phyloP scores from a whole-genome alignment of 163 green algal species.

The Chlamydomonas reinhardtii region DNA sequence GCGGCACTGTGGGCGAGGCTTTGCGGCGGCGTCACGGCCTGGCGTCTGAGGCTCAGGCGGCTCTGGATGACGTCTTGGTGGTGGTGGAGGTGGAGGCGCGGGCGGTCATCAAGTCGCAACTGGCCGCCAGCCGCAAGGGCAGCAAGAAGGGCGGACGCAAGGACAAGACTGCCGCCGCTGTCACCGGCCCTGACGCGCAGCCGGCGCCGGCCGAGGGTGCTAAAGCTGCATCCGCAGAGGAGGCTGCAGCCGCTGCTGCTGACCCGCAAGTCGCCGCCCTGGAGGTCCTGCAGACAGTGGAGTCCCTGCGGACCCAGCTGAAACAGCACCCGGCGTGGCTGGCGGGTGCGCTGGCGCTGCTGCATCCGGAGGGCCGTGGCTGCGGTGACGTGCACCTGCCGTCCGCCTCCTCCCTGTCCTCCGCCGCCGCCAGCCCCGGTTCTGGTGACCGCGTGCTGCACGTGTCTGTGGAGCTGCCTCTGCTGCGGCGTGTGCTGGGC shows the following conservation, averaged over 20 bases:
- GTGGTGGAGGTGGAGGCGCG: constrained; percentile 43
- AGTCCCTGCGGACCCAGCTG: constrained; percentile 19
- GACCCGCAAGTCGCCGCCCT: constrained; percentile 2
- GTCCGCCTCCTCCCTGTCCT: not conserved
- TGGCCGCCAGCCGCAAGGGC: not conserved
- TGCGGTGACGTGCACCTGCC: not conserved
- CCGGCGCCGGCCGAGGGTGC: not conserved
- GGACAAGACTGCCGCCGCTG: not conserved
- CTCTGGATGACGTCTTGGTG: constrained; percentile 37
- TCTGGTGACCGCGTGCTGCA: not conserved
- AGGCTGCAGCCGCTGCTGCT: not conserved
- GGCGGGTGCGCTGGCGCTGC: constrained; percentile 51
- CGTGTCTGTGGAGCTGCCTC: not conserved
- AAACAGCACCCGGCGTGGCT: constrained; percentile 43
- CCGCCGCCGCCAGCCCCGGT: not conserved
- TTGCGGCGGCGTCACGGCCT: not conserved
- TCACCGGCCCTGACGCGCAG: not conserved
- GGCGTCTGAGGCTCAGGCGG: not conserved
- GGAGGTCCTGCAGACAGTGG: constrained; percentile 26
- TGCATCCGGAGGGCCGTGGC: constrained; percentile 55
- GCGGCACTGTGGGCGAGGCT: not conserved
- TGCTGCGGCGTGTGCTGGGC: constrained; percentile 19
- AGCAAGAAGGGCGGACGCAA: not conserved
- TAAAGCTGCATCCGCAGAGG: not conserved
- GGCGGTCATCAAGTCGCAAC: constrained; percentile 20